These are phyloP conservation scores for Gossypium bickii DNA, from an alignment of 345 rosid species.

Conservation along the genomic window DNA sequence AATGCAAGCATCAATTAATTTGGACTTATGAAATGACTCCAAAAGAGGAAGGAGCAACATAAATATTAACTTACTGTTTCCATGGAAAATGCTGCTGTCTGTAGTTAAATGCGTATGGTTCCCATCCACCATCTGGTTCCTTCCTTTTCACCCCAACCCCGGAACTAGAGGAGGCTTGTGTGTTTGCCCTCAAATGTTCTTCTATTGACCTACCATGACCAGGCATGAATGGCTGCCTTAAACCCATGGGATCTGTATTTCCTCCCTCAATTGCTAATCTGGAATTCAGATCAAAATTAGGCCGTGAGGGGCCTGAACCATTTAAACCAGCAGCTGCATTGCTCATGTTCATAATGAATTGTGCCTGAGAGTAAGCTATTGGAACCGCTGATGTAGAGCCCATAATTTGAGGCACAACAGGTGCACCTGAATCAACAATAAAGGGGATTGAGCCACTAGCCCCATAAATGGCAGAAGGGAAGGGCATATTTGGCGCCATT, in stretches of 20 bases:
- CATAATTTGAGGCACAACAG: slow-evolving; percentile 59
- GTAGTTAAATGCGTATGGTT: slow-evolving; percentile 32
- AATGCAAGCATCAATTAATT: slow-evolving; percentile 25
- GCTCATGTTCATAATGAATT: slow-evolving; percentile 62
- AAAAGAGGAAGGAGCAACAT: slow-evolving; percentile 11
- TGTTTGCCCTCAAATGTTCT: slow-evolving; percentile 49
- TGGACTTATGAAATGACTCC: slow-evolving; percentile 18
- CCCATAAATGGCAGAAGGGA: slow-evolving; percentile 54
- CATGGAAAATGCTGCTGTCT: slow-evolving; percentile 67
- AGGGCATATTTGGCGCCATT: slow-evolving; percentile 47
- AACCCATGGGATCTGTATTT: slow-evolving; percentile 42
- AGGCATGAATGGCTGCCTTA: slow-evolving; percentile 60
- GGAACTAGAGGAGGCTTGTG: slow-evolving; percentile 58
- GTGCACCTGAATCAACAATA: slow-evolving; percentile 60
- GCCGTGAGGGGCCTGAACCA: slow-evolving; percentile 49
- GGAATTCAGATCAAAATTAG: slow-evolving; percentile 63
- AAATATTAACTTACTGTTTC: slow-evolving; percentile 39
- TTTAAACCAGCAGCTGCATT: slow-evolving; percentile 43
- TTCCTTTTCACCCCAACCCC: slow-evolving; percentile 70
- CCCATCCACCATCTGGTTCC: slow-evolving; percentile 85
- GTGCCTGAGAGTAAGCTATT: slow-evolving; percentile 46
- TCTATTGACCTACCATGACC: slow-evolving; percentile 47
- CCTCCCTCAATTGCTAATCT: slow-evolving; percentile 62
- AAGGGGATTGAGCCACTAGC: slow-evolving; percentile 66
- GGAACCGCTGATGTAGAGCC: slow-evolving; percentile 49